phyloP scores from a whole-genome alignment of 305 asterid species.

The Fraxinus ornus region DNA sequence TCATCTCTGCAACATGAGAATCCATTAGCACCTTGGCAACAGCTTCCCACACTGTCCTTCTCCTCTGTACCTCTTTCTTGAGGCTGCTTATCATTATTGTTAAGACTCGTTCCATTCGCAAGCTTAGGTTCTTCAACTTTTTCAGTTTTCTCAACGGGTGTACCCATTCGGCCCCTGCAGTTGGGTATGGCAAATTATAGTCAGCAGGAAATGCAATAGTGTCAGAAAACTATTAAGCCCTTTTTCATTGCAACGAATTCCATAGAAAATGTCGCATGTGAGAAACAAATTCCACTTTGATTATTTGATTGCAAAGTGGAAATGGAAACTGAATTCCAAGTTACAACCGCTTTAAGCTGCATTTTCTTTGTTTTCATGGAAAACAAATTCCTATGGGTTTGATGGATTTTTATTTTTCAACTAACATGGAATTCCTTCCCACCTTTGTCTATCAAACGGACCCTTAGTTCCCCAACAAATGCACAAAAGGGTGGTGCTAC shows the following conservation, averaged over 20 bases:
- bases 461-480: neutral
- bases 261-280: too few species aligned
- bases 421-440: too few species aligned
- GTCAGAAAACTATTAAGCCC: neutral
- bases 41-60: conserved; percentile 40
- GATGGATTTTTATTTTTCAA: too few species aligned
- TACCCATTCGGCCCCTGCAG: conserved; percentile 85
- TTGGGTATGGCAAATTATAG: conserved; percentile 10
- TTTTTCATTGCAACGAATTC: too few species aligned
- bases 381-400: too few species aligned
- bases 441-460: too few species aligned
- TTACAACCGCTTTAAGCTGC: too few species aligned
- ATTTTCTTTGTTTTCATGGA: too few species aligned
- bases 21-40: conserved; percentile 83
- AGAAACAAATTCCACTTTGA: too few species aligned
- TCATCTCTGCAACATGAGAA: conserved; percentile 72
- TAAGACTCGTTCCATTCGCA: conserved; percentile 43
- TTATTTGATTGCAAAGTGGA: too few species aligned
- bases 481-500: neutral
- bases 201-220: neutral
- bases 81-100: conserved; percentile 35
- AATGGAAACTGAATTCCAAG: too few species aligned
- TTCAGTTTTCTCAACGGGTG: conserved; percentile 40
- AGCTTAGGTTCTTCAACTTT: conserved; percentile 44
- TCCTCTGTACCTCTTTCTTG: conserved; percentile 32